These are phyloP conservation scores for Nicotiana benthamiana DNA, from an alignment of 257 asterid species.

Conservation along the genomic window DNA sequence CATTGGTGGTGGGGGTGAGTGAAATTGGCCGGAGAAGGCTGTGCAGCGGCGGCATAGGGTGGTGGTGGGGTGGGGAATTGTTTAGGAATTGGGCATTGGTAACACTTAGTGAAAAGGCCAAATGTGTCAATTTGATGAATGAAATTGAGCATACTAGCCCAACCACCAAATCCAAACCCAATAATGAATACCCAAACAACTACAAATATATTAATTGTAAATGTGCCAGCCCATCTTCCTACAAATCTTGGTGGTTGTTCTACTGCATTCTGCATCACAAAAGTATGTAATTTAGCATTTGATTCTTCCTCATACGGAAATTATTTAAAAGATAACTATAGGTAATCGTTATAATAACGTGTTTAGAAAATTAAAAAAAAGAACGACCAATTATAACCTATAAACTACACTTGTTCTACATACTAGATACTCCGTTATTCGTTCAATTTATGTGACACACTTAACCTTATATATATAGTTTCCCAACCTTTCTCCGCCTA, in stretches of 20 bases:
- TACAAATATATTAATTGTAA: conserved; percentile 27
- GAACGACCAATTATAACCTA: no score
- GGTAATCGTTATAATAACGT: no score
- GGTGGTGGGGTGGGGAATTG: conserved; percentile 15
- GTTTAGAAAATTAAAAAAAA: no score
- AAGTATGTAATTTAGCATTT: no score
- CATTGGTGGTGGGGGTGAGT: not conserved
- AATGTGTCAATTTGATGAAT: conserved; percentile 45
- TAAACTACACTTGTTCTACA: no score
- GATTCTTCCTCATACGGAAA: no score
- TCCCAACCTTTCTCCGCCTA: no score
- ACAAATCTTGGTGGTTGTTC: conserved; percentile 36
- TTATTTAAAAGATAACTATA: no score
- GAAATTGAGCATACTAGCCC: conserved; percentile 39
- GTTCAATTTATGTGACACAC: no score
- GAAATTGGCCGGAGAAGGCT: conserved; percentile 8
- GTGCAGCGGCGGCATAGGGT: conserved; percentile 27
- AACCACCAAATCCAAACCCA: conserved; percentile 46
- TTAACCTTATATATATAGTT: no score
- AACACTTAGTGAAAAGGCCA: conserved; percentile 44
- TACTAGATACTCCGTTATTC: no score
- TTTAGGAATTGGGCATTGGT: conserved; percentile 36
- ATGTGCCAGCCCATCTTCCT: conserved; percentile 35
- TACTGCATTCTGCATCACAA: conserved; percentile 34
- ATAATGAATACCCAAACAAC: conserved; percentile 38